These are phyloP conservation scores for Starmerella riodocensis DNA, from an alignment of 805 yeast genomes.

Conservation along the genomic window DNA sequence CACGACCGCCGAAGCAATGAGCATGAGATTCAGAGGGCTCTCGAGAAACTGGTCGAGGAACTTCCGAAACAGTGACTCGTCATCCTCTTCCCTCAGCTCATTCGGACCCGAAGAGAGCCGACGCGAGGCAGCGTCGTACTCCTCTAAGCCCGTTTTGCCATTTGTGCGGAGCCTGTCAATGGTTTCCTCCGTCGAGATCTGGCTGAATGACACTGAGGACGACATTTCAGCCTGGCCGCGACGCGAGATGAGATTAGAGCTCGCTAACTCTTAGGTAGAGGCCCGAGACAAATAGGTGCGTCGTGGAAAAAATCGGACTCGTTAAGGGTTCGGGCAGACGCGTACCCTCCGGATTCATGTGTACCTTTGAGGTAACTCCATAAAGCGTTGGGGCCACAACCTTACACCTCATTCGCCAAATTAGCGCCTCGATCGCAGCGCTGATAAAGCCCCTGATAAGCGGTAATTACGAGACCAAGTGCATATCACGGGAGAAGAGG, in stretches of 20 bases:
- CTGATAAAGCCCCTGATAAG: too few relatives aligned
- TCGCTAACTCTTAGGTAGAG: too few relatives aligned
- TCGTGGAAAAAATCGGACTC: too few relatives aligned
- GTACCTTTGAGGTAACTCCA: too few relatives aligned
- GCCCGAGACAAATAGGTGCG: too few relatives aligned
- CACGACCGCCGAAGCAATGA: conserved; percentile 79
- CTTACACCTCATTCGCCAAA: too few relatives aligned
- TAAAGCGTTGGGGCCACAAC: too few relatives aligned
- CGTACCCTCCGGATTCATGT: too few relatives aligned
- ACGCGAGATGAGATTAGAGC: neutral
- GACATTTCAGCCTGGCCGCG: conserved; percentile 21
- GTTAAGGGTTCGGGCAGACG: too few relatives aligned
- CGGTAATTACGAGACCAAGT: too few relatives aligned
- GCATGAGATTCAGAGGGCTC: conserved; percentile 77
- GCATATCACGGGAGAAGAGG: too few relatives aligned
- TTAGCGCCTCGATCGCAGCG: too few relatives aligned
- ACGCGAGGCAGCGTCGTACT: conserved; percentile 59
- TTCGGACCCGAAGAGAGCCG: conserved; percentile 68
- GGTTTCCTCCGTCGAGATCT: conserved; percentile 53
- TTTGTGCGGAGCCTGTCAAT: conserved; percentile 51
- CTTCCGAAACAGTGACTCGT: conserved; percentile 48
- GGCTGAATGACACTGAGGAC: conserved; percentile 55
- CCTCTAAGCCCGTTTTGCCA: conserved; percentile 43
- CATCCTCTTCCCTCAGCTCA: conserved; percentile 73
- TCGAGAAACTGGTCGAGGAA: conserved; percentile 72